phyloP scores from a whole-genome alignment of 371 early-diverging fungal genomes.

The Mycotypha africana region DNA sequence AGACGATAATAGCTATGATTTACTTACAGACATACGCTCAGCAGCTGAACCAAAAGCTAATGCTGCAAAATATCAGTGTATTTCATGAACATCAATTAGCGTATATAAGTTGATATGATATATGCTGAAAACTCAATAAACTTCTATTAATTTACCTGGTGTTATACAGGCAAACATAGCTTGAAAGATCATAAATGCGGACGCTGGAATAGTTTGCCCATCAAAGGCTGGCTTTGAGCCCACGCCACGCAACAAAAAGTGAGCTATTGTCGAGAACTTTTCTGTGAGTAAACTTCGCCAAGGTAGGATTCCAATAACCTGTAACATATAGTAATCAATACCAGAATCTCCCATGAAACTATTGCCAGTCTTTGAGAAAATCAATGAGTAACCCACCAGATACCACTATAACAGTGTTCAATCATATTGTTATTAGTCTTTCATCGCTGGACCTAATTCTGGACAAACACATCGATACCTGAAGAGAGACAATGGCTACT shows the following conservation, averaged over 20 bases:
- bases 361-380: constrained; percentile 66
- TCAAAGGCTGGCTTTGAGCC: constrained; percentile 31
- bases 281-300: not conserved
- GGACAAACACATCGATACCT: too few relatives aligned
- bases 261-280: constrained; percentile 8
- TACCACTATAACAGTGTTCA: constrained; percentile 57
- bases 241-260: constrained; percentile 41
- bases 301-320: too few relatives aligned
- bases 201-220: constrained; percentile 51
- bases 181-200: constrained; percentile 68
- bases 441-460: too few relatives aligned
- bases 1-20: not conserved
- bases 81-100: too few relatives aligned
- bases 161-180: constrained; percentile 70
- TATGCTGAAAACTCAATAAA: not conserved
- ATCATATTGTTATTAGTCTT: not conserved
- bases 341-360: constrained; percentile 75
- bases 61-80: constrained; percentile 46
- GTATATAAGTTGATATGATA: too few relatives aligned
- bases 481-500: constrained; percentile 75
- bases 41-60: constrained; percentile 82
- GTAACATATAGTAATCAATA: constrained; percentile 18
- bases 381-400: constrained; percentile 79
- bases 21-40: constrained; percentile 66
- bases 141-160: constrained; percentile 30